phyloP scores from a whole-genome alignment of 345 rosid species.

The Stellera chamaejasme region DNA sequence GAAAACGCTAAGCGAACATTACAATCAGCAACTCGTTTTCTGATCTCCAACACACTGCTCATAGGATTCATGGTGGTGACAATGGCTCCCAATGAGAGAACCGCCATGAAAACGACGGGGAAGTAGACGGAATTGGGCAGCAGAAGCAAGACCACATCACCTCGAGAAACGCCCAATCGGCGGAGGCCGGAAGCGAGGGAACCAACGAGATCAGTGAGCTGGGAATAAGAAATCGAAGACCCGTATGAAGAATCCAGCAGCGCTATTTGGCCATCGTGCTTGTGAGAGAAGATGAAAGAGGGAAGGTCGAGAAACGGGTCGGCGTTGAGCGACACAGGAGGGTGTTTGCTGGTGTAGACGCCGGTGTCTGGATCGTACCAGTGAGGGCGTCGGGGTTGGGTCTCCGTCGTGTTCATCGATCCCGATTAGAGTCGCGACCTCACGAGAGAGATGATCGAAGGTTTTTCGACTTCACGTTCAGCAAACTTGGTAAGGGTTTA shows the following conservation, averaged over 20 bases:
- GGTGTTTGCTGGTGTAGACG: conserved; percentile 47
- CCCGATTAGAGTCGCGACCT: too few species aligned
- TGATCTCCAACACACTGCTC: conserved; percentile 38
- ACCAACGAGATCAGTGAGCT: conserved; percentile 36
- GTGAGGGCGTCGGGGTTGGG: neutral
- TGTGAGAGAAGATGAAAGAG: conserved; percentile 54
- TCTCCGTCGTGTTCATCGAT: too few species aligned
- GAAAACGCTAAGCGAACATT: conserved; percentile 41
- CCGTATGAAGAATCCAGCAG: conserved; percentile 56
- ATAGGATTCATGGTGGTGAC: conserved; percentile 66
- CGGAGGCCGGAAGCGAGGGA: conserved; percentile 55
- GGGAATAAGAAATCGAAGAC: conserved; percentile 43
- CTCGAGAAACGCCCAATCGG: conserved; percentile 38
- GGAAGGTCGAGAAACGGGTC: conserved; percentile 50
- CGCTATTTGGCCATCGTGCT: conserved; percentile 34
- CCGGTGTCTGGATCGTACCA: conserved; percentile 54
- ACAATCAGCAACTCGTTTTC: conserved; percentile 35
- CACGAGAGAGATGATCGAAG: too few species aligned
- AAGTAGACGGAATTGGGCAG: conserved; percentile 64
- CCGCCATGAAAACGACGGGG: conserved; percentile 52
- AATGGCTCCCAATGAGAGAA: conserved; percentile 50
- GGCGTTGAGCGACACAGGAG: conserved; percentile 36
- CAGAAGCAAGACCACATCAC: conserved; percentile 60
- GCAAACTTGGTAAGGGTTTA: too few species aligned
- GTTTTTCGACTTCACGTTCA: too few species aligned